Evolutionary conservation across 371 early-diverging fungal genomes (phyloP).

Genomic region (Actinomortierella ambigua): DNA sequence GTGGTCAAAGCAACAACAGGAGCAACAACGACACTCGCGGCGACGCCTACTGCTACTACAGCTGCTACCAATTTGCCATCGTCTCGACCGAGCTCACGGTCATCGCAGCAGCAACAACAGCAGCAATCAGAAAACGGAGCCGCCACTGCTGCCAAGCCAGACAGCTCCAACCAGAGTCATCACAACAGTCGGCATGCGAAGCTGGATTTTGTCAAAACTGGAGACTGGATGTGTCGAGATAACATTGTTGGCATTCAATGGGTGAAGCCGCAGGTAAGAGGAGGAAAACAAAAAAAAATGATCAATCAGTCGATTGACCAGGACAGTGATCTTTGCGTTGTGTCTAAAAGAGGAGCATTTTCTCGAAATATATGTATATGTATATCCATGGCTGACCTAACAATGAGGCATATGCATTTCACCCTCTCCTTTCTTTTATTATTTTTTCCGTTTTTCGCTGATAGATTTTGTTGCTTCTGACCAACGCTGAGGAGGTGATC

Average conservation of each 20-base stretch:
- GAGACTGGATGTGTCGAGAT: slow-evolving; percentile 65
- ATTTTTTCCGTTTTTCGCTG: not conserved
- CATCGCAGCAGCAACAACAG: too few relatives aligned
- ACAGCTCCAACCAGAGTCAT: too few relatives aligned
- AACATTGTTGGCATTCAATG: slow-evolving; percentile 79
- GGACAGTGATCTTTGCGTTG: not conserved
- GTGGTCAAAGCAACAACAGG: slow-evolving; percentile 31
- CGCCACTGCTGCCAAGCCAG: too few relatives aligned
- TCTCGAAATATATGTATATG: too few relatives aligned
- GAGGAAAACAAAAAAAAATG: not conserved
- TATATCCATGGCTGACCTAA: too few relatives aligned
- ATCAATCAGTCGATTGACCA: not conserved
- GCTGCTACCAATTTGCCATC: too few relatives aligned
- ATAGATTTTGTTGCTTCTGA: slow-evolving; percentile 67
- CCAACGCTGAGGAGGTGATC: slow-evolving; percentile 72
- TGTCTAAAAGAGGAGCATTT: slow-evolving; percentile 9
- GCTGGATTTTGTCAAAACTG: slow-evolving; percentile 60
- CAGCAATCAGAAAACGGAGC: too few relatives aligned
- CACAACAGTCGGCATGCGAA: slow-evolving; percentile 4
- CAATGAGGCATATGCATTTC: not conserved
- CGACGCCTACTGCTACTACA: too few relatives aligned
- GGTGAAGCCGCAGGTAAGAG: slow-evolving; percentile 71
- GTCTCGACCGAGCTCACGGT: too few relatives aligned
- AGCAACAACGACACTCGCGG: too few relatives aligned
- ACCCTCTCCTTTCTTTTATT: slow-evolving; percentile 4